A percentile compares a stretch with the other conserved stretches of the same genome.
Evolutionary conservation across 352 stramenopile species (phyloP).

Genomic region (Phytophthora cactorum): DNA sequence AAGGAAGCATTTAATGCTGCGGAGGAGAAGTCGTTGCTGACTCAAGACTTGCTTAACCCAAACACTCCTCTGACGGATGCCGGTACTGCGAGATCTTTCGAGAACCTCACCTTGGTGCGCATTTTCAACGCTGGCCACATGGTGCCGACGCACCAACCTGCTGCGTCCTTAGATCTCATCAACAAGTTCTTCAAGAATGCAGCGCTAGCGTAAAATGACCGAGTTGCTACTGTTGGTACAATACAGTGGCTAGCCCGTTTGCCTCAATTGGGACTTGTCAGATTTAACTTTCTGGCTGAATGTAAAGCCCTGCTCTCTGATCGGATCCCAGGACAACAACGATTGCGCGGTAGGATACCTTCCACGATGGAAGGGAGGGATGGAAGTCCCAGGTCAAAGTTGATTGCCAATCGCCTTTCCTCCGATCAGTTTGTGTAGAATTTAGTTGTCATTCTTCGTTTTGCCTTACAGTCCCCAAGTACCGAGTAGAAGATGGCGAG

Average conservation of each 20-base stretch:
- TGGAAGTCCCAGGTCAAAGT: no score
- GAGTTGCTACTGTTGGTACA: neutral
- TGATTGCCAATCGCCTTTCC: slow-evolving; percentile 28
- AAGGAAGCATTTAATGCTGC: slow-evolving; percentile 78
- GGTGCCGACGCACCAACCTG: slow-evolving; percentile 60
- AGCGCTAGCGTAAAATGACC: slow-evolving; percentile 11
- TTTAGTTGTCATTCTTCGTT: slow-evolving; percentile 10
- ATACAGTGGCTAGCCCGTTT: no score
- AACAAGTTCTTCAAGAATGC: slow-evolving; percentile 64
- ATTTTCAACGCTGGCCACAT: slow-evolving; percentile 66
- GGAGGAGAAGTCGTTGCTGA: slow-evolving; percentile 35
- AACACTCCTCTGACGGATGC: slow-evolving; percentile 6
- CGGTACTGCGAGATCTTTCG: slow-evolving; percentile 43
- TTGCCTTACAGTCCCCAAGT: neutral
- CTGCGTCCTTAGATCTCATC: slow-evolving; percentile 53
- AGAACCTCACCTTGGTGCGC: slow-evolving; percentile 54
- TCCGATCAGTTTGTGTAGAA: slow-evolving; percentile 14
- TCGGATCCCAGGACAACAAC: no score
- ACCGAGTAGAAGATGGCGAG: slow-evolving; percentile 9
- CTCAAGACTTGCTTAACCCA: slow-evolving; percentile 28
- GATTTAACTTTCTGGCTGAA: no score
- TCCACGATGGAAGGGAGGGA: no score
- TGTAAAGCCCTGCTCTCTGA: no score
- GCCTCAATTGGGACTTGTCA: no score
- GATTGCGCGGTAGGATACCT: no score